These are phyloP conservation scores for Thraustochytrium striatum DNA, from an alignment of 352 stramenopile genomes.

Conservation along the genomic window DNA sequence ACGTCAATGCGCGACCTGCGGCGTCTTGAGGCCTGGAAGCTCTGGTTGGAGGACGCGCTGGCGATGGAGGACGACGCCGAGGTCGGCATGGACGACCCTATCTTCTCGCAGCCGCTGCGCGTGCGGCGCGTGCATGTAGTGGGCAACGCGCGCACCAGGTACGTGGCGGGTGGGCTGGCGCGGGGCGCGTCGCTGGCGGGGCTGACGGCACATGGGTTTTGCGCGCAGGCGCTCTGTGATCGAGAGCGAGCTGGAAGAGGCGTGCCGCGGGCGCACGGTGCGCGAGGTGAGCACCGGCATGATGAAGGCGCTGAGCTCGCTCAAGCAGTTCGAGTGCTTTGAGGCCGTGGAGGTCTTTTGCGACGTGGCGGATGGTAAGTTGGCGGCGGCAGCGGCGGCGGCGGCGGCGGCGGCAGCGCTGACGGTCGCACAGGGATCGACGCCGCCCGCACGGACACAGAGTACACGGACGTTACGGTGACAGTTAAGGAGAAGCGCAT, in stretches of 20 bases:
- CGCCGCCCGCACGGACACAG: no score
- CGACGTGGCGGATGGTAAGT: slow-evolving; percentile 21
- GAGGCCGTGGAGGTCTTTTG: slow-evolving; percentile 44
- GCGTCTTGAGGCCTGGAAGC: no score
- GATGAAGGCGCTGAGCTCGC: slow-evolving; percentile 36
- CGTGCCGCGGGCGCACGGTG: slow-evolving; percentile 21
- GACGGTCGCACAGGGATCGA: no score
- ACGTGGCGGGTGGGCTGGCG: background rate
- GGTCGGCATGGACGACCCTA: slow-evolving; percentile 41
- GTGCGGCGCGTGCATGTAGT: slow-evolving; percentile 37
- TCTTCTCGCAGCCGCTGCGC: slow-evolving; percentile 36
- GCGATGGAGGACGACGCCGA: slow-evolving; percentile 5
- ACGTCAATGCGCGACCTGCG: no score
- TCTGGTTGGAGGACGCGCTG: no score
- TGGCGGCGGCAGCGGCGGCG: background rate
- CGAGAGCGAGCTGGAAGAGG: slow-evolving; percentile 32
- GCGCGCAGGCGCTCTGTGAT: slow-evolving; percentile 30
- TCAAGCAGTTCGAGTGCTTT: slow-evolving; percentile 46
- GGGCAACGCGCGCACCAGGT: slow-evolving; percentile 18
- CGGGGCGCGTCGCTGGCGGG: background rate
- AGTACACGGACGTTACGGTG: slow-evolving; percentile 70
- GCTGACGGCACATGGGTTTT: no score
- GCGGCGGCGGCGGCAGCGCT: background rate
- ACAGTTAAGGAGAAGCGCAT: slow-evolving; percentile 77
- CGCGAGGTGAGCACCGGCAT: slow-evolving; percentile 48